These are phyloP conservation scores for Psilocybe cyanescens DNA, from an alignment of 768 basidiomycete species.

Conservation along the genomic window DNA sequence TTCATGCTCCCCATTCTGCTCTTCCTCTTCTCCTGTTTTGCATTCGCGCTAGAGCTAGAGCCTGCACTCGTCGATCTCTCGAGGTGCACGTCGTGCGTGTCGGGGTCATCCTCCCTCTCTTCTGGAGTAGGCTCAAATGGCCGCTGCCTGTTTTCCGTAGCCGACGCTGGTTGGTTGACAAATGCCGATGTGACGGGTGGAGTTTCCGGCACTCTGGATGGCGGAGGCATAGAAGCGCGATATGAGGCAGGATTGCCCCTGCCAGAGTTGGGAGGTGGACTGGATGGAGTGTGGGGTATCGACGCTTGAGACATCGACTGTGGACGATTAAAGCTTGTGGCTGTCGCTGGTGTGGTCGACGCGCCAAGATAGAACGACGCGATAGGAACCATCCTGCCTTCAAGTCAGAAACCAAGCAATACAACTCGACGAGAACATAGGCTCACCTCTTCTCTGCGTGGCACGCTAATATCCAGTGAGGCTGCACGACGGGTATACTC, in stretches of 20 bases:
- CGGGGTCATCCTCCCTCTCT: conserved; percentile 44
- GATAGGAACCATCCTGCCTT: conserved; percentile 82
- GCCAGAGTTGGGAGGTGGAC: conserved; percentile 30
- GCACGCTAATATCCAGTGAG: conserved; percentile 94
- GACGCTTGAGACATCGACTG: conserved; percentile 80
- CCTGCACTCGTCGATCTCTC: conserved; percentile 25
- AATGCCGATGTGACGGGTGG: conserved; percentile 41
- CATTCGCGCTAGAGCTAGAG: conserved; percentile 12
- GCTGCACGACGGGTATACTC: conserved; percentile 93
- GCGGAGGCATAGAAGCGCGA: conserved; percentile 72
- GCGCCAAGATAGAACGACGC: conserved; percentile 80
- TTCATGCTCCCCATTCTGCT: conserved; percentile 79
- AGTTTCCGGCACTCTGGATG: conserved; percentile 50
- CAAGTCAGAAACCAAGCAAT: conserved; percentile 1
- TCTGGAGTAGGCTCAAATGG: conserved; percentile 59
- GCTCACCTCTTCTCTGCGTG: conserved; percentile 80
- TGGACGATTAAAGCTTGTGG: conserved; percentile 52
- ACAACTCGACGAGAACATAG: not conserved
- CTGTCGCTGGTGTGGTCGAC: conserved; percentile 44
- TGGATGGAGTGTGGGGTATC: conserved; percentile 47
- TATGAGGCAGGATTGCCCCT: conserved; percentile 41
- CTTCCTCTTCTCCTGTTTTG: conserved; percentile 39
- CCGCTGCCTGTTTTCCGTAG: conserved; percentile 27
- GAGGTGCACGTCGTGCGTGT: conserved; percentile 33
- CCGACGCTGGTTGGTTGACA: conserved; percentile 40